These are phyloP conservation scores for Clonostachys byssicola DNA, from an alignment of 2,329 filamentous ascomycete genomes.

Conservation along the genomic window DNA sequence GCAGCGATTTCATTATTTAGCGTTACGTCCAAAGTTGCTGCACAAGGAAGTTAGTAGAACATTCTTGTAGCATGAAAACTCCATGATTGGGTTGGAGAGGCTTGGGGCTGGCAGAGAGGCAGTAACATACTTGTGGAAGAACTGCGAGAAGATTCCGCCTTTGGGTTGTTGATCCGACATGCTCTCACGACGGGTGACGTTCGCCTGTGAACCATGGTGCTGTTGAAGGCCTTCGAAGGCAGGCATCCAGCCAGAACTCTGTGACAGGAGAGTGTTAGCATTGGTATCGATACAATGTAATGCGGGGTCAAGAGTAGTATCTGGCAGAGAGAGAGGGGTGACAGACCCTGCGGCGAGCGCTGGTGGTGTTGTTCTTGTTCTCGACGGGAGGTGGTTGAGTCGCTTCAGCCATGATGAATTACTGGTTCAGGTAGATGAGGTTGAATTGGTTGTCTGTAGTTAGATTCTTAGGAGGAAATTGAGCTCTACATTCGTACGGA, in stretches of 20 bases:
- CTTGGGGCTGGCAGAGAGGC: background rate
- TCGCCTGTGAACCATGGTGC: constrained; percentile 42
- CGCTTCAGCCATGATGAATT: constrained; percentile 19
- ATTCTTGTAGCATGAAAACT: background rate
- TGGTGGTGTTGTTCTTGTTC: constrained; percentile 8
- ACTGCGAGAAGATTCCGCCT: constrained; percentile 44
- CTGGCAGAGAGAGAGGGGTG: background rate
- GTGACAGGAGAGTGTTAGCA: constrained; percentile 1
- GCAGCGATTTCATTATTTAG: constrained; percentile 7
- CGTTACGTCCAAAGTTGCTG: constrained; percentile 26
- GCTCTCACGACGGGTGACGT: constrained; percentile 46
- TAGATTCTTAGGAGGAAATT: too few relatives aligned
- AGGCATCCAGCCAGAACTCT: constrained; percentile 42
- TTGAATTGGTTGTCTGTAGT: too few relatives aligned
- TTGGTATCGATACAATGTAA: background rate
- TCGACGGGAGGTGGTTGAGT: constrained; percentile 9
- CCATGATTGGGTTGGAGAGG: constrained; percentile 2
- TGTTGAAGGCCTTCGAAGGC: constrained; percentile 46
- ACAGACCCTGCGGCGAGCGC: constrained; percentile 21
- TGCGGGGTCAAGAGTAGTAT: background rate
- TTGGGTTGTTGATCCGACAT: constrained; percentile 47
- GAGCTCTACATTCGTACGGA: too few relatives aligned
- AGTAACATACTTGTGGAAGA: constrained; percentile 51
- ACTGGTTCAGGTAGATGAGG: too few relatives aligned
- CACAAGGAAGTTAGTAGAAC: too few relatives aligned